A percentile compares a stretch with the other conserved stretches of the same genome.
Conservation (phyloP, 192 early-diverging fungal species). For the Entomortierella beljakovae region DNA sequence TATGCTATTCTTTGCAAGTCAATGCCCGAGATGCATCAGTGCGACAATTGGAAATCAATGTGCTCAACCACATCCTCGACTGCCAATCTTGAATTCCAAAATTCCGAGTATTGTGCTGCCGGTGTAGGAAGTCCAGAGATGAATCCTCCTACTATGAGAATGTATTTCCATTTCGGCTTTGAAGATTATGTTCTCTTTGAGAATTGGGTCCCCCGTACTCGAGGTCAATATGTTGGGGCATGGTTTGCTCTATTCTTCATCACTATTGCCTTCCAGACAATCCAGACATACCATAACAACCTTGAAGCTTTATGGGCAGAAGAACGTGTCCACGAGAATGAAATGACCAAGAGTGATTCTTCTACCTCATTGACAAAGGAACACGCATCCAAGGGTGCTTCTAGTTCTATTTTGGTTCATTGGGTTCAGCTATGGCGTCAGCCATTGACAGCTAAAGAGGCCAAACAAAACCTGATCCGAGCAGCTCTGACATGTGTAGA, state of each 20-base stretch:
- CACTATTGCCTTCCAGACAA: constrained; percentile 60
- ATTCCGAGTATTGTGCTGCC: constrained; percentile 45
- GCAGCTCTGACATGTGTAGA: constrained; percentile 56
- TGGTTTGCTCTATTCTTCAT: constrained; percentile 66
- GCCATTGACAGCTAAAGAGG: constrained; percentile 31
- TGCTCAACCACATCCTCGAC: constrained; percentile 54
- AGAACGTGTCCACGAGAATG: constrained; percentile 6
- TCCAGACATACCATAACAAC: constrained; percentile 48
- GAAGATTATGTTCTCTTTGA: constrained; percentile 72
- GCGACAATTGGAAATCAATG: constrained; percentile 60
- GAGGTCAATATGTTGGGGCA: constrained; percentile 61
- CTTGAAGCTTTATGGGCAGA: constrained; percentile 53
- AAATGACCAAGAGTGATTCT: constrained; percentile 11
- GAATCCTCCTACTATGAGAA: constrained; percentile 66
- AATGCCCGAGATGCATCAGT: constrained; percentile 75
- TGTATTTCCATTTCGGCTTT: constrained; percentile 74
- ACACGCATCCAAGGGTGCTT: not conserved
- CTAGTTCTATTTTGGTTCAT: constrained; percentile 29
- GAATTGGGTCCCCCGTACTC: constrained; percentile 66
- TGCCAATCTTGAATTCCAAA: constrained; percentile 17
- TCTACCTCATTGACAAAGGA: constrained; percentile 15
- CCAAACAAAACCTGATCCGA: constrained; percentile 39
- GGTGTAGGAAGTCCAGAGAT: constrained; percentile 45
- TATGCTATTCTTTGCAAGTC: constrained; percentile 68
- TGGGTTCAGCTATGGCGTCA: constrained; percentile 43